phyloP scores from a whole-genome alignment of 1,284 basidiomycete genomes.

The Pisolithus thermaeus region DNA sequence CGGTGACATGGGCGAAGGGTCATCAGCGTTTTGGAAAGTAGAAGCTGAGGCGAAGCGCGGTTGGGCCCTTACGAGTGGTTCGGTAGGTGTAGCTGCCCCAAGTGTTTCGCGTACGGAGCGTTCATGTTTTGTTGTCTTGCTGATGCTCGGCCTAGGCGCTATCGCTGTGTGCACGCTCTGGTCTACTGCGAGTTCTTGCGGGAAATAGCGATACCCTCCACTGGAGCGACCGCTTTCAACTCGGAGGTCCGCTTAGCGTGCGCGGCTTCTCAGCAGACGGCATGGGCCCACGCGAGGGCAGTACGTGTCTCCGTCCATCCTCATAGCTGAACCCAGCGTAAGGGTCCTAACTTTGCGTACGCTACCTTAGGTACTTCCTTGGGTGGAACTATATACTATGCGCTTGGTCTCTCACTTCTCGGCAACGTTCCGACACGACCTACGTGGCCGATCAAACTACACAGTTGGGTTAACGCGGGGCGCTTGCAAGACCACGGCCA shows the following conservation, averaged over 20 bases:
- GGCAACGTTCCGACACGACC: slow-evolving; percentile 74
- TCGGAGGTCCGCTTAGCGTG: slow-evolving; percentile 88
- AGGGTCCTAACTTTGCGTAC: neutral
- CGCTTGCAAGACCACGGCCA: slow-evolving; percentile 64
- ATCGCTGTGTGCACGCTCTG: slow-evolving; percentile 59
- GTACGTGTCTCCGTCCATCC: slow-evolving; percentile 39
- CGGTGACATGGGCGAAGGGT: slow-evolving; percentile 37
- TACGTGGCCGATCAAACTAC: slow-evolving; percentile 87
- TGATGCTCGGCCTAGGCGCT: slow-evolving; percentile 41
- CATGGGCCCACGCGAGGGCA: slow-evolving; percentile 77
- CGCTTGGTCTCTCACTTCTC: slow-evolving; percentile 76
- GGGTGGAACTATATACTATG: slow-evolving; percentile 89
- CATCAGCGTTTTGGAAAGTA: slow-evolving; percentile 68
- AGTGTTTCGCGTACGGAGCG: neutral
- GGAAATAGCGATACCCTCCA: slow-evolving; percentile 34
- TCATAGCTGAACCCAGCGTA: neutral
- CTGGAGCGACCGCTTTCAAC: slow-evolving; percentile 86
- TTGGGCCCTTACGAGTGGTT: slow-evolving; percentile 48
- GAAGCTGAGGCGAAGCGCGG: slow-evolving; percentile 66
- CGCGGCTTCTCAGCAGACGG: slow-evolving; percentile 83
- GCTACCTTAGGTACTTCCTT: slow-evolving; percentile 61
- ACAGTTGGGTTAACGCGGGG: slow-evolving; percentile 84
- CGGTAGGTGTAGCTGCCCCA: slow-evolving; percentile 38
- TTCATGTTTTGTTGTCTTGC: neutral
- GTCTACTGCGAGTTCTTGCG: slow-evolving; percentile 53